phyloP scores from a whole-genome alignment of 495 filamentous ascomycete genomes.

The Lasiosphaeria ovina region DNA sequence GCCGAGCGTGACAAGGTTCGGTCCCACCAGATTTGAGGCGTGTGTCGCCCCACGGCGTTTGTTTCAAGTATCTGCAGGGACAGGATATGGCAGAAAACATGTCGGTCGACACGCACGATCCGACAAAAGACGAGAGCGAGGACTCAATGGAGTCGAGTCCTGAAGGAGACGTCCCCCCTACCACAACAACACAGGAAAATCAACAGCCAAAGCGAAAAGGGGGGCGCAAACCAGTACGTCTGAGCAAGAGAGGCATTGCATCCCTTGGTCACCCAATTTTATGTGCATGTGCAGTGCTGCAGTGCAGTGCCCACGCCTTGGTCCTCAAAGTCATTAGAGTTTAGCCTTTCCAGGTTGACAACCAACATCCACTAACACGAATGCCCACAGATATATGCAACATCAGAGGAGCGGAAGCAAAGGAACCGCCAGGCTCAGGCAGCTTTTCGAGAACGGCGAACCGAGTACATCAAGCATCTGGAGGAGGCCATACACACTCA shows the following conservation, averaged over 20 bases:
- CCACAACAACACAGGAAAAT: constrained; percentile 39
- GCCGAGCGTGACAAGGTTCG: not conserved
- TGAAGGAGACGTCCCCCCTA: constrained; percentile 45
- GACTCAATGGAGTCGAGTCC: constrained; percentile 56
- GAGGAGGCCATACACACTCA: constrained; percentile 97
- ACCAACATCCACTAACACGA: constrained; percentile 17
- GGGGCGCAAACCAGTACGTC: constrained; percentile 90
- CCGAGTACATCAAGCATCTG: constrained; percentile 98
- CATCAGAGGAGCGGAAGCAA: constrained; percentile 97
- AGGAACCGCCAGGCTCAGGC: constrained; percentile 96
- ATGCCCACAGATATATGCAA: constrained; percentile 80
- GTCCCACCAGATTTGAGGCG: constrained; percentile 23
- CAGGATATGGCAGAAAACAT: constrained; percentile 56
- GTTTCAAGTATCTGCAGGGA: constrained; percentile 8
- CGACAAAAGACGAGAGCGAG: constrained; percentile 49
- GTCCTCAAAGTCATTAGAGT: not conserved
- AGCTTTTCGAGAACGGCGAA: constrained; percentile 92
- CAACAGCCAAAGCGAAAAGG: constrained; percentile 83
- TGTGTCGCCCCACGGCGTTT: constrained; percentile 33
- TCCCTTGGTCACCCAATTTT: constrained; percentile 13
- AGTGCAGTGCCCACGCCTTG: not conserved
- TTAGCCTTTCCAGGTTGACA: not conserved
- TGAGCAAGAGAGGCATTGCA: constrained; percentile 6
- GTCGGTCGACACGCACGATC: constrained; percentile 59
- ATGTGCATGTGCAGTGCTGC: constrained; percentile 3